Evolutionary conservation across 805 yeast genomes (phyloP).

Genomic region (Kodamaea hsintzibuensis): DNA sequence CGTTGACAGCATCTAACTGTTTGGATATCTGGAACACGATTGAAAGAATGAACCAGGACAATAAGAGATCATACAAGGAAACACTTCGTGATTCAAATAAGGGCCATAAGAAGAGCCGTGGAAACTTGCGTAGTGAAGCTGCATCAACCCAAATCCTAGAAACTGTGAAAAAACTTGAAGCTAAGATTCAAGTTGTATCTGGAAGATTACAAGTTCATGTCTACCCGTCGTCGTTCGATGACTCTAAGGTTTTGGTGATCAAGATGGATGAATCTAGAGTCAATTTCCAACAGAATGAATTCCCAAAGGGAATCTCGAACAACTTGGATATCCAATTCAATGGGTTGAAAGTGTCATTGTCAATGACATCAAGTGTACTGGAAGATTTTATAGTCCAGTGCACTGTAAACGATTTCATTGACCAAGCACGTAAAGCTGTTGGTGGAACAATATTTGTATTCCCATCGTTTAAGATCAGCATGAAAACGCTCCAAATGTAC

Average conservation of each 20-base stretch:
- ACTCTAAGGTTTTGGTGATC: conserved; percentile 70
- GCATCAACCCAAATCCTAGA: conserved; percentile 24
- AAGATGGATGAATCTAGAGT: conserved; percentile 57
- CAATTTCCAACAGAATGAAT: conserved; percentile 49
- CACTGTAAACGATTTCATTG: conserved; percentile 55
- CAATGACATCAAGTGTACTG: conserved; percentile 53
- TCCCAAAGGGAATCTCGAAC: conserved; percentile 49
- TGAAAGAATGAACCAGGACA: conserved; percentile 71
- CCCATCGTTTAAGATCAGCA: conserved; percentile 71
- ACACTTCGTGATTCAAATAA: conserved; percentile 57
- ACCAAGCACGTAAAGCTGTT: conserved; percentile 54
- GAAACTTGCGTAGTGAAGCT: not conserved
- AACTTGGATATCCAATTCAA: conserved; percentile 60
- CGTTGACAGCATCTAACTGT: conserved; percentile 81
- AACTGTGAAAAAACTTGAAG: conserved; percentile 51
- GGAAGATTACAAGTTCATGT: conserved; percentile 61
- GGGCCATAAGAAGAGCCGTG: conserved; percentile 4
- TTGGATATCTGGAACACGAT: conserved; percentile 75
- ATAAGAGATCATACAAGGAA: conserved; percentile 69
- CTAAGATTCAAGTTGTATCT: conserved; percentile 64
- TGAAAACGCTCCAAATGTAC: conserved; percentile 70
- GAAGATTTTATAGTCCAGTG: conserved; percentile 49
- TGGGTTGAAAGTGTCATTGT: conserved; percentile 66
- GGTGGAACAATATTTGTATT: conserved; percentile 83
- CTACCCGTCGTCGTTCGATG: conserved; percentile 81